Evolutionary conservation across 2,329 filamentous ascomycete genomes (phyloP).

Genomic region (Sarocladiaceae sp.): DNA sequence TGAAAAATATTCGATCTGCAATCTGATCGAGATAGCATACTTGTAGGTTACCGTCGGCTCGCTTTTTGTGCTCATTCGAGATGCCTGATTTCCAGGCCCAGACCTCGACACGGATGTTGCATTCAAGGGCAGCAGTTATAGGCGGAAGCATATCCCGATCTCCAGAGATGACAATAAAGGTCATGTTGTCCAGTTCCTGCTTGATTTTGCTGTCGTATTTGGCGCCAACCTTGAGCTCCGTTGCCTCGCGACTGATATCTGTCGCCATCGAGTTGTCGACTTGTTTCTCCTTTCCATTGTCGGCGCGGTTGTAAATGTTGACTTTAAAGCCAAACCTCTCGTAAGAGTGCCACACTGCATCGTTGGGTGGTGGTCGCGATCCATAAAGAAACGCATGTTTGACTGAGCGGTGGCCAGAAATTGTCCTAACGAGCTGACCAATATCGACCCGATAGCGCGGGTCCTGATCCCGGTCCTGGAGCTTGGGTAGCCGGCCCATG

Average conservation of each 20-base stretch:
- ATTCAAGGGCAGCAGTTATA: constrained; percentile 14
- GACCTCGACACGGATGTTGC: constrained; percentile 19
- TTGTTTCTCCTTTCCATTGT: constrained; percentile 20
- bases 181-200: constrained; percentile 11
- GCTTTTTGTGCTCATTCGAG: constrained; percentile 15
- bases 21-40: constrained; percentile 9
- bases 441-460: constrained; percentile 18
- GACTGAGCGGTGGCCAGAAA: constrained; percentile 14
- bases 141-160: constrained; percentile 22
- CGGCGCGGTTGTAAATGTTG: constrained; percentile 17
- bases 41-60: background rate
- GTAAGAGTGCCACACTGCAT: constrained; percentile 18
- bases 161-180: constrained; percentile 20
- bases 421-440: constrained; percentile 14
- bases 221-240: constrained; percentile 12
- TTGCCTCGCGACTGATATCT: constrained; percentile 15
- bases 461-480: constrained; percentile 18
- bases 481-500: constrained; percentile 16
- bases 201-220: background rate
- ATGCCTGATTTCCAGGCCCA: constrained; percentile 21
- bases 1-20: constrained; percentile 11
- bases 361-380: constrained; percentile 21
- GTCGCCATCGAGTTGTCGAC: constrained; percentile 21
- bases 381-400: constrained; percentile 18
- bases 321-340: constrained; percentile 14